Percentiles rank a stretch among this genome's conserved stretches.
phyloP scores from a whole-genome alignment of 352 stramenopile species.

The Globisporangium polare region DNA sequence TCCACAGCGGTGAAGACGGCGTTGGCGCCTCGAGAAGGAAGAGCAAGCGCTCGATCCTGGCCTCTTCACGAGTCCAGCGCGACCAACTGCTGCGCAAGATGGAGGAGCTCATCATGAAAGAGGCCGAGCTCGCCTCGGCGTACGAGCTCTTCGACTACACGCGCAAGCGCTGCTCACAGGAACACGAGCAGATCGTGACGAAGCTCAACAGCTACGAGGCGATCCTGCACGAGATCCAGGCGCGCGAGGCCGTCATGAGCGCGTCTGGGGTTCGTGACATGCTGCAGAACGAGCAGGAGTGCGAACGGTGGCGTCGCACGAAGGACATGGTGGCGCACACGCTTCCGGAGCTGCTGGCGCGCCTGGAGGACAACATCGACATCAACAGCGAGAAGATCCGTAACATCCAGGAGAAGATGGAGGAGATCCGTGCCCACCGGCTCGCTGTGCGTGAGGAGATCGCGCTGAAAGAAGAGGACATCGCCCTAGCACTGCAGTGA shows the following conservation, averaged over 20 bases:
- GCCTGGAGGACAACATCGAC: constrained; percentile 64
- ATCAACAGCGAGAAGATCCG: constrained; percentile 56
- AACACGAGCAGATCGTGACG: constrained; percentile 48
- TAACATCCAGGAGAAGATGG: constrained; percentile 54
- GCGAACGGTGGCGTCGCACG: constrained; percentile 38
- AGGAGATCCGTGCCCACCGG: constrained; percentile 43
- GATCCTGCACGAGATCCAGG: constrained; percentile 29
- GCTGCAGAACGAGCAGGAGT: constrained; percentile 30
- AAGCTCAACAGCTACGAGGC: constrained; percentile 43
- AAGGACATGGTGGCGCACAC: constrained; percentile 50
- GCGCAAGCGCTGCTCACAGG: constrained; percentile 28
- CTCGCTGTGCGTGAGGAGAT: constrained; percentile 59
- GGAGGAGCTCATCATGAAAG: constrained; percentile 56
- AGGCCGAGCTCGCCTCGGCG: constrained; percentile 50
- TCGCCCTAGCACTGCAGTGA: constrained; percentile 41
- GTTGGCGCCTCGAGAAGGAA: background rate
- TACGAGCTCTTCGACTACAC: constrained; percentile 64
- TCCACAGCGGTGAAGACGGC: background rate
- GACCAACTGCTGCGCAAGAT: constrained; percentile 61
- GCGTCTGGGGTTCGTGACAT: constrained; percentile 18
- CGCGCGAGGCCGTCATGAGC: constrained; percentile 15
- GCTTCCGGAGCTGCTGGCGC: constrained; percentile 44
- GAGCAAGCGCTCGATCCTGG: constrained; percentile 25
- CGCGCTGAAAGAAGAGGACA: constrained; percentile 51
- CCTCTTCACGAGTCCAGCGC: constrained; percentile 36